Conservation (phyloP, 441 rosid genomes). For the Aleurites moluccanus region DNA sequence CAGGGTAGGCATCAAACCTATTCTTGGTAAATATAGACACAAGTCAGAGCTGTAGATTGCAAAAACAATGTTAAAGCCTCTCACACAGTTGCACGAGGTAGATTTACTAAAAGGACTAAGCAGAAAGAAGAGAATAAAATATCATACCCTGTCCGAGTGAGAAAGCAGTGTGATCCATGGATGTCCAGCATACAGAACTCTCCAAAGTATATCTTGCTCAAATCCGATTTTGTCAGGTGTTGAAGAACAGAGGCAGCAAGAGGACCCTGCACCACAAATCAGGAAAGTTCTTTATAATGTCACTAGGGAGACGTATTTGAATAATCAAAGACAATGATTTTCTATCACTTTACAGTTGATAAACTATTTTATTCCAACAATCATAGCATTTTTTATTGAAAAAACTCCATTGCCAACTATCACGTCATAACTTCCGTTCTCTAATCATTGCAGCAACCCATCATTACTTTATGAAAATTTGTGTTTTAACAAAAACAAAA, state of each 20-base stretch:
- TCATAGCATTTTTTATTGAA: background rate
- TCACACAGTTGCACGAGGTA: background rate
- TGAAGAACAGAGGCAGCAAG: conserved; percentile 91
- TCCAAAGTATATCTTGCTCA: conserved; percentile 90
- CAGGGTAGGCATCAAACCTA: background rate
- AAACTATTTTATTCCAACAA: background rate
- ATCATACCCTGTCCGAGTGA: conserved; percentile 87
- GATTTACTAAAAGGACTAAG: background rate
- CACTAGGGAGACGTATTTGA: background rate
- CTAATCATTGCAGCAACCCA: background rate
- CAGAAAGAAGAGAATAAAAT: background rate
- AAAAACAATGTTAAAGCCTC: background rate
- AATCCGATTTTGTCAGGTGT: conserved; percentile 75
- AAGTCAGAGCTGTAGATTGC: background rate
- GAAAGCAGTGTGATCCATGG: conserved; percentile 74
- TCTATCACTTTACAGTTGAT: background rate
- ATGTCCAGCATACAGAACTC: conserved; percentile 79
- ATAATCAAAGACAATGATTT: background rate
- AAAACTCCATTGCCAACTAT: background rate
- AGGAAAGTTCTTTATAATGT: conserved; percentile 7
- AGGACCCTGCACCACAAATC: conserved; percentile 64
- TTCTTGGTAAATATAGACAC: background rate
- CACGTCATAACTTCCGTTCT: background rate
- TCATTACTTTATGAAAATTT: background rate
- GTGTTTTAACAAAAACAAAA: background rate